Evolutionary conservation across 164 flowering plant species (phyloP), one percentile per base, ranked within the genome.

Genomic region (Malania oleifera): DNA sequence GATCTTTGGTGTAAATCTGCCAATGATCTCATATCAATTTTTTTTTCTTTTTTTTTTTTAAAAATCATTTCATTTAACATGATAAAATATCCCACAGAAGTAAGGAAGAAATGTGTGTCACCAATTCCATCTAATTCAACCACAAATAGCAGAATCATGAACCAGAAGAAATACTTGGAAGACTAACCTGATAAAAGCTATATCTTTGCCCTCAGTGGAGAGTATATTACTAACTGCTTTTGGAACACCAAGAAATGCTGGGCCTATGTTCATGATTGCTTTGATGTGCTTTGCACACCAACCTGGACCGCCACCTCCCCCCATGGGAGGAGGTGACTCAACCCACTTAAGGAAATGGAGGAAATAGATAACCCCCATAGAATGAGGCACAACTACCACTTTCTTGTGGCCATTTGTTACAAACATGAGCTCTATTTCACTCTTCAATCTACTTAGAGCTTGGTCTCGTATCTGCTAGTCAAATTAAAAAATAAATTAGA

Each of bases 331-430:
- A 27, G 80, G 86, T 19, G 83, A 49, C 69, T 86, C 93, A 22
- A 86, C 93, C 93, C 89, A 86, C 70, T 82, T 83, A 47, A 86
- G 68, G 72, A 86, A 86, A 66, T 86, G 95, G 37, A 86, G 83
- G 55, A 84, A 86, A 69, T 84, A 86, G 53, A 73, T 48, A 34
- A 69, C 85, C 17, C 95, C 90, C 95, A 86, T 86, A 1, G 95
- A 86, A 67, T 86, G 90, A 17, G 95, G 95, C 67, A 86, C 83
- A 63, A 86, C 90, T 12, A 84, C 90, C 65, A 86, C 89, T 71
- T 79, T 84, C 70, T 82, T 82, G 49, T 79, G 7, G 23, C 84
- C 86, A 57, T 83, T 83, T 23, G 78, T 77, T 53, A 61, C 67
- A 55, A 69, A 80, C 89, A 86, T 65, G 17, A 84, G 83, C 74